These are phyloP conservation scores for Arthrobotrys sphaeroides DNA, from an alignment of 2,329 filamentous ascomycete genomes.

Conservation along the genomic window DNA sequence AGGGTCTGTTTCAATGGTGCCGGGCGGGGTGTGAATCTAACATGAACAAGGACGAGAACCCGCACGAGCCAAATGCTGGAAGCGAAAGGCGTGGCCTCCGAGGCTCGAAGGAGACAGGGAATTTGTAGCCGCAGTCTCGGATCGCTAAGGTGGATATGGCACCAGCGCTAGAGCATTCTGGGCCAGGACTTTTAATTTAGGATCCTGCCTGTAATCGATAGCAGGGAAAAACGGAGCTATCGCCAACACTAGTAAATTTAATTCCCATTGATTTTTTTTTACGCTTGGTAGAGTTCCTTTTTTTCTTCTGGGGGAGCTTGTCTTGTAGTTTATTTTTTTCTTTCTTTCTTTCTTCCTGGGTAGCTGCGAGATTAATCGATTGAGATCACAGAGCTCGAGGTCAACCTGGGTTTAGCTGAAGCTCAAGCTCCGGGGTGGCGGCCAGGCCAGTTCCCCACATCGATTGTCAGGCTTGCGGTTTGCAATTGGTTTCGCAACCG, in stretches of 20 bases:
- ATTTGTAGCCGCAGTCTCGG: constrained; percentile 50
- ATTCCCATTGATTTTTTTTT: constrained; percentile 8
- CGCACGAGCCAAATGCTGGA: constrained; percentile 39
- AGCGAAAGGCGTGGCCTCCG: constrained; percentile 46
- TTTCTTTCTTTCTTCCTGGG: background rate
- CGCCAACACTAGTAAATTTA: constrained; percentile 25
- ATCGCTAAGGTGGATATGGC: constrained; percentile 33
- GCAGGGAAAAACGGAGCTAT: constrained; percentile 22
- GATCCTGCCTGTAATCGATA: constrained; percentile 53
- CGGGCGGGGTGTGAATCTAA: constrained; percentile 10
- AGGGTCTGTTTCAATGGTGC: constrained; percentile 40
- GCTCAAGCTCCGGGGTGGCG: constrained; percentile 10
- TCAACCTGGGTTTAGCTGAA: background rate
- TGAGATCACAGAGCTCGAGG: background rate
- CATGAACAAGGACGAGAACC: constrained; percentile 5
- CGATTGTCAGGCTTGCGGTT: background rate
- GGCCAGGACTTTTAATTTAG: constrained; percentile 49
- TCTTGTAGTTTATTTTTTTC: constrained; percentile 12
- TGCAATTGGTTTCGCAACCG: background rate
- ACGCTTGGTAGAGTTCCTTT: background rate
- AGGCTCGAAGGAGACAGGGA: constrained; percentile 32
- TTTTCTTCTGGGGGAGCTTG: background rate
- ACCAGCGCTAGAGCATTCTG: constrained; percentile 21
- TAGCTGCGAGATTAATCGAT: background rate
- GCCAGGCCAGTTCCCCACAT: constrained; percentile 11